Evolutionary conservation across 1,284 basidiomycete genomes (phyloP).

Genomic region (Tremellales sp.): DNA sequence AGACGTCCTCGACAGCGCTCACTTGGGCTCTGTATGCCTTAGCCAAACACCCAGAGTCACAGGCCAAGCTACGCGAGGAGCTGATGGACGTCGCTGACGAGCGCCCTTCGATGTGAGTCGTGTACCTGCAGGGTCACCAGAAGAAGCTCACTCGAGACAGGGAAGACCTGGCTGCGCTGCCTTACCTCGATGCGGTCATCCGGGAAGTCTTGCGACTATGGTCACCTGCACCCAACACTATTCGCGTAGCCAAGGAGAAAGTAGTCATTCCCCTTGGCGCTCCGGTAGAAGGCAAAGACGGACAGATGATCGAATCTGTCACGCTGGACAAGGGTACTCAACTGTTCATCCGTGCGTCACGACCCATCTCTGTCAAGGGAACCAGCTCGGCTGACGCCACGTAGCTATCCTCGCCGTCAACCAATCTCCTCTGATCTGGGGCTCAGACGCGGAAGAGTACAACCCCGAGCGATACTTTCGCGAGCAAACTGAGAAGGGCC

Average conservation of each 20-base stretch:
- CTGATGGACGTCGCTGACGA: conserved; percentile 50
- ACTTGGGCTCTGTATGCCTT: conserved; percentile 71
- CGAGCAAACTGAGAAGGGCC: conserved; percentile 17
- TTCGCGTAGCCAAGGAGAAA: conserved; percentile 57
- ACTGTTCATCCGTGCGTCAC: conserved; percentile 38
- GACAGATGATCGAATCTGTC: conserved; percentile 42
- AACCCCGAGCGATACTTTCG: conserved; percentile 38
- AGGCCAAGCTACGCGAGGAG: conserved; percentile 59
- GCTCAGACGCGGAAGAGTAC: conserved; percentile 63
- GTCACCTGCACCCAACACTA: conserved; percentile 62
- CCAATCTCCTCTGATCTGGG: conserved; percentile 60
- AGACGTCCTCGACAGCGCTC: conserved; percentile 67
- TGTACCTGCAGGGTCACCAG: no score
- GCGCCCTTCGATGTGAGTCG: conserved; percentile 29
- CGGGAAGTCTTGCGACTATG: conserved; percentile 64
- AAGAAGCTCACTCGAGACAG: conserved; percentile 16
- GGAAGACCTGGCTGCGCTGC: conserved; percentile 50
- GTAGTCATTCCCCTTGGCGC: conserved; percentile 59
- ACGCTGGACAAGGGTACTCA: conserved; percentile 34
- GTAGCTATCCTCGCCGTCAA: conserved; percentile 57
- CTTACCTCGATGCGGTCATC: conserved; percentile 62
- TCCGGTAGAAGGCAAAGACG: conserved; percentile 46
- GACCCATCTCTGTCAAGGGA: background rate
- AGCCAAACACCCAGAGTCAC: conserved; percentile 55
- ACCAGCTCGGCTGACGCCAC: background rate